Evolutionary conservation across 345 rosid species (phyloP).

Genomic region (Citrus unshiu): DNA sequence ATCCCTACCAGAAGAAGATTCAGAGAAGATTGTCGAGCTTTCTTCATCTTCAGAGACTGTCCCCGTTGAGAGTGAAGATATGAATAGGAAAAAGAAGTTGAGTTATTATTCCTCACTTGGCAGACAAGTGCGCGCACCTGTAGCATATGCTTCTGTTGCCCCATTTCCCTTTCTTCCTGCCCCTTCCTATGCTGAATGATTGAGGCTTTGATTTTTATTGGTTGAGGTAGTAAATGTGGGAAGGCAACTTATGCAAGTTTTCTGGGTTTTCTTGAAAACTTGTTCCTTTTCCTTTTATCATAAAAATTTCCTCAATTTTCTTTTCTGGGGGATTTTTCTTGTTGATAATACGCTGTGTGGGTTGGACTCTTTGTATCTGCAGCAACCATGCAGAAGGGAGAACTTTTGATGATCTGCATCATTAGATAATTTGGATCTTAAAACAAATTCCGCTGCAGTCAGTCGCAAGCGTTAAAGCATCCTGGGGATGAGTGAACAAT

Average conservation of each 20-base stretch:
- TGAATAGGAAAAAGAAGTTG: neutral
- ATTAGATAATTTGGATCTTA: neutral
- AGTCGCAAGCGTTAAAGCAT: neutral
- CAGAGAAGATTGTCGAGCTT: constrained; percentile 9
- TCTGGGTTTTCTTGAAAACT: neutral
- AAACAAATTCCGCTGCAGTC: too few relatives aligned
- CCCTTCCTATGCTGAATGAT: constrained; percentile 43
- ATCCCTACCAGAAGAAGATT: neutral
- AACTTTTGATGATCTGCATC: neutral
- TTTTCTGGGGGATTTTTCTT: too few relatives aligned
- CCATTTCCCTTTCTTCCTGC: constrained; percentile 94
- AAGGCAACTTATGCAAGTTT: neutral
- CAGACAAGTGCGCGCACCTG: constrained; percentile 49
- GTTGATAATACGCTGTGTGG: neutral
- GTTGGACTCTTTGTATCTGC: neutral
- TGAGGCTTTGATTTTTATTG: neutral
- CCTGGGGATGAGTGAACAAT: neutral
- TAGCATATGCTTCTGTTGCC: constrained; percentile 82
- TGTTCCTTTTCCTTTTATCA: neutral
- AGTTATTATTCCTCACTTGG: constrained; percentile 5
- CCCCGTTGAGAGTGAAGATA: constrained; percentile 14
- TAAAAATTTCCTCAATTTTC: neutral
- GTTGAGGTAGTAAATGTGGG: neutral
- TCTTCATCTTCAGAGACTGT: constrained; percentile 16
- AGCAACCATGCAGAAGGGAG: neutral